A percentile compares a stretch with the other conserved stretches of the same genome.
Evolutionary conservation across 805 yeast species (phyloP).

Genomic region (Priceomyces medius): DNA sequence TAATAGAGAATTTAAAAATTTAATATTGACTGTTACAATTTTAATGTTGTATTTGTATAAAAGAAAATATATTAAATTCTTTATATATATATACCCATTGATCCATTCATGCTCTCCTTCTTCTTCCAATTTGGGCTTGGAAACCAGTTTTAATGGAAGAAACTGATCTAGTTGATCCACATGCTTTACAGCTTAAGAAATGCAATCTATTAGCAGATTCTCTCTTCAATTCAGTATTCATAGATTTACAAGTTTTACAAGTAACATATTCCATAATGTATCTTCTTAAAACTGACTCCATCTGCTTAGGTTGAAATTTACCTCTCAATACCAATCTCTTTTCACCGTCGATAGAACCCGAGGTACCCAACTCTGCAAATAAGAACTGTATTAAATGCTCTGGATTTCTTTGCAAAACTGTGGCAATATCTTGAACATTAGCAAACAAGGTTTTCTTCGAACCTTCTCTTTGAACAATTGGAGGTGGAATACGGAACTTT

Average conservation of each 20-base stretch:
- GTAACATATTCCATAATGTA: slow-evolving; percentile 97
- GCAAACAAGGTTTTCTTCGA: slow-evolving; percentile 94
- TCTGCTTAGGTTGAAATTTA: slow-evolving; percentile 95
- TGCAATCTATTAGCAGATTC: slow-evolving; percentile 95
- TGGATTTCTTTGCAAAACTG: slow-evolving; percentile 91
- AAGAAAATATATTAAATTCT: neutral
- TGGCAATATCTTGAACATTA: slow-evolving; percentile 91
- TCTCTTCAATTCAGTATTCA: slow-evolving; percentile 93
- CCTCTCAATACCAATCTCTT: slow-evolving; percentile 97
- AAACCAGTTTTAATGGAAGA: slow-evolving; percentile 98
- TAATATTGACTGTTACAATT: neutral
- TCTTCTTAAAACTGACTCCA: slow-evolving; percentile 94
- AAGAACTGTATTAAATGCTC: slow-evolving; percentile 95
- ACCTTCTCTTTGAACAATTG: slow-evolving; percentile 96
- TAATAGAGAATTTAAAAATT: slow-evolving; percentile 19
- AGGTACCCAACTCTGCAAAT: slow-evolving; percentile 98
- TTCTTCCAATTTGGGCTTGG: slow-evolving; percentile 95
- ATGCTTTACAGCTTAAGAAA: slow-evolving; percentile 95
- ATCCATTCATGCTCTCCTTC: slow-evolving; percentile 55
- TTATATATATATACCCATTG: slow-evolving; percentile 6
- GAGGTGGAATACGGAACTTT: slow-evolving; percentile 96
- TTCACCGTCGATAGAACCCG: slow-evolving; percentile 98
- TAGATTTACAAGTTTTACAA: slow-evolving; percentile 97
- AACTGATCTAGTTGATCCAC: slow-evolving; percentile 97
- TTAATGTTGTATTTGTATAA: slow-evolving; percentile 1